Base-by-base conservation (phyloP, 2,329 filamentous ascomycete genomes). In the Colletotrichum nymphaeae region DNA sequence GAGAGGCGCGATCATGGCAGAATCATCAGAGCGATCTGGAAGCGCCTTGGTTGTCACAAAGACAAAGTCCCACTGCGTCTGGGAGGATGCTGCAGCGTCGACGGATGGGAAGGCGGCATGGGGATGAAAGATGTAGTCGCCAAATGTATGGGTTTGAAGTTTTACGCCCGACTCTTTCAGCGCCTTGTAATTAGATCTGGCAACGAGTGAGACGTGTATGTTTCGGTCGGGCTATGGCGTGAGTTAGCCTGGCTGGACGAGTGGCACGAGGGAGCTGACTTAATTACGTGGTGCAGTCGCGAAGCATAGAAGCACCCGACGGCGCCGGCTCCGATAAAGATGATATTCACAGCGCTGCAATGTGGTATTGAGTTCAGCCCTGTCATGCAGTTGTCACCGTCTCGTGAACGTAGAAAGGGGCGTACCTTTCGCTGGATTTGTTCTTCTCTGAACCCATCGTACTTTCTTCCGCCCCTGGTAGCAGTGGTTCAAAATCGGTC, bases 241-340 rank as follows among this genome's bases (percentile, higher is more conserved):
- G 28, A 35, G 65, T 78, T 46, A 78, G 66, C 57, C 56, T 11
- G 14, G 49, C 30, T 2, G 37, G 22, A 26, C 6, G 67, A 63
- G 56, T 76, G 63, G 42, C 12, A 1, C 14, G n/a, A 57, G n/a
- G 22, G 19, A 14, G 9, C 22, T 77, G 80, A 14, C 14, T 5
- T 24, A 8, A 5, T 78, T 82, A 89, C 89, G 76, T 89, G 85
- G 76, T 93, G 91, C 19, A 94, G 86, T 26, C 92, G 86, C 7
- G 92, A 93, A 59, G 91, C 92, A 78, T 93, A 94, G 84, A 94
- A 94, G 68, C 91, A 92, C 68, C 92, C 92, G 55, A 94, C 91
- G 74, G 92, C 92, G 76, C 92, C 92, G 26, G 92, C 92, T 79
- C 92, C 92, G 72, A 93, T 88, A 76, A 94, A 91, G 69, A 93